A percentile compares a stretch with the other conserved stretches of the same genome.
These are phyloP conservation scores for Zanthoxylum bungeanum DNA, from an alignment of 345 rosid species.

Conservation along the genomic window DNA sequence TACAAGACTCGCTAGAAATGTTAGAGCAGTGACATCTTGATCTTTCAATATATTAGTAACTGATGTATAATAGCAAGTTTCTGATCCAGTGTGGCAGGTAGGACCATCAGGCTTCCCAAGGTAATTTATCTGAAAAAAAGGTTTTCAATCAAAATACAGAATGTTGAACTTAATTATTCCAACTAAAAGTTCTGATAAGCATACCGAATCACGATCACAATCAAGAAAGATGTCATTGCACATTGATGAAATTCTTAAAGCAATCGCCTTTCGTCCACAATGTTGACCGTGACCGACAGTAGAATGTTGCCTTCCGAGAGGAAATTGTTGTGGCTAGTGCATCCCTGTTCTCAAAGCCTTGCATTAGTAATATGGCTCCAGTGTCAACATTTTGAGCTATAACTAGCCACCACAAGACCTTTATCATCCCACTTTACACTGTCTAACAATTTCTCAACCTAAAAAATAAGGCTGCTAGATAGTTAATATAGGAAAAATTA, in stretches of 20 bases:
- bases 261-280: conserved; percentile 92
- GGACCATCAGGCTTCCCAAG: conserved; percentile 87
- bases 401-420: conserved; percentile 90
- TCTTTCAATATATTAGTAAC: conserved; percentile 17
- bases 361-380: conserved; percentile 88
- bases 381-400: conserved; percentile 90
- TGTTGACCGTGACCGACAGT: conserved; percentile 73
- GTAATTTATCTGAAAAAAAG: conserved; percentile 60
- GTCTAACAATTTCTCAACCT: too few relatives aligned
- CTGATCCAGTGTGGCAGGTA: conserved; percentile 82
- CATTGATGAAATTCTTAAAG: conserved; percentile 68
- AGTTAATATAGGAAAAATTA: too few relatives aligned
- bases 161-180: not conserved
- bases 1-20: not conserved
- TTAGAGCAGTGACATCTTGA: conserved; percentile 36
- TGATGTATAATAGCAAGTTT: conserved; percentile 71
- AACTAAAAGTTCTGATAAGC: conserved; percentile 17
- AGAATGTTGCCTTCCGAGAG: conserved; percentile 81
- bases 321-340: conserved; percentile 67
- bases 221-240: conserved; percentile 69
- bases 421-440: conserved; percentile 78
- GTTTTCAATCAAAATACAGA: not conserved
- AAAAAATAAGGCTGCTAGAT: too few relatives aligned
- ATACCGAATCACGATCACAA: conserved; percentile 77
- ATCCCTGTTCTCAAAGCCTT: conserved; percentile 81